Evolutionary conservation across 805 yeast species (phyloP).

Genomic region (Lachancea fermentati): DNA sequence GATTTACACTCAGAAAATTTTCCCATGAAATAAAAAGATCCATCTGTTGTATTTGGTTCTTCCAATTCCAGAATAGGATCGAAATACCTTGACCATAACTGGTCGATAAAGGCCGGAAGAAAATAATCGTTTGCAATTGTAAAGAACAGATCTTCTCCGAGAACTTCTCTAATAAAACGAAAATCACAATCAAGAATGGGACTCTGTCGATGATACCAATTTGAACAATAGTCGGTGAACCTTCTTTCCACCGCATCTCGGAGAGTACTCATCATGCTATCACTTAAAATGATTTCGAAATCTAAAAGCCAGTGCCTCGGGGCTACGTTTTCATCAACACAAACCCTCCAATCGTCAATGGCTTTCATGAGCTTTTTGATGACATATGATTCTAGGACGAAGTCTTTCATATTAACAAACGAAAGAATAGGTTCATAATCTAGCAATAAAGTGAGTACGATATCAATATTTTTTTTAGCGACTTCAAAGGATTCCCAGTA

Average conservation of each 20-base stretch:
- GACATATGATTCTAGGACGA: constrained; percentile 30
- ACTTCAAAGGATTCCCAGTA: constrained; percentile 13
- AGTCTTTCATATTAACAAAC: constrained; percentile 19
- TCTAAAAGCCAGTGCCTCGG: constrained; percentile 21
- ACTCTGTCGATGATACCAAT: constrained; percentile 19
- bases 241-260: constrained; percentile 10
- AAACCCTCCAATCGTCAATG: constrained; percentile 35
- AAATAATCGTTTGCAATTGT: constrained; percentile 10
- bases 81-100: constrained; percentile 24
- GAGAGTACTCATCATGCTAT: constrained; percentile 3
- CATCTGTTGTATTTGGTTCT: constrained; percentile 10
- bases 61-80: constrained; percentile 22
- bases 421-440: constrained; percentile 19
- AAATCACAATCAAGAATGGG: constrained; percentile 8
- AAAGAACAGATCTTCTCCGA: constrained; percentile 11
- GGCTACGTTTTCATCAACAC: not conserved
- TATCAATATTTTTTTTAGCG: constrained; percentile 4
- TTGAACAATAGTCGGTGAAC: constrained; percentile 13
- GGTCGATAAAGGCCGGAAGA: constrained; percentile 14
- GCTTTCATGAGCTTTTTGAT: constrained; percentile 35
- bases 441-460: constrained; percentile 12
- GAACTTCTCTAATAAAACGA: constrained; percentile 11
- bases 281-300: constrained; percentile 11
- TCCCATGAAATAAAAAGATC: constrained; percentile 13
- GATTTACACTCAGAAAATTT: constrained; percentile 12